These are phyloP conservation scores for Cryptococcus sp. DNA, from an alignment of 1,284 basidiomycete genomes.

Conservation along the genomic window DNA sequence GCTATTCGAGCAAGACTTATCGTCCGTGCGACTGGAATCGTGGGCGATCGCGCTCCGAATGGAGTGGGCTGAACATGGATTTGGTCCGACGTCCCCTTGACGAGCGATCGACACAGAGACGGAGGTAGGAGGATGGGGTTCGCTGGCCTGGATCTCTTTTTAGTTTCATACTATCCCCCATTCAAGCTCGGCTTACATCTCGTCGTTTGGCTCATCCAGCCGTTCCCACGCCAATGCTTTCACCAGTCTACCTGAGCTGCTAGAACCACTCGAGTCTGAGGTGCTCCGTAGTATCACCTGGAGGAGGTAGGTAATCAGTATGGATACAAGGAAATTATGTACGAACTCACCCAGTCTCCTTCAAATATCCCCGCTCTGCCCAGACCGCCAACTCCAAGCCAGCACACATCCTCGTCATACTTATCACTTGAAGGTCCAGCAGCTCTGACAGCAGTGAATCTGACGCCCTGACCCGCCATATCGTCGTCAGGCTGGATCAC, in stretches of 20 bases:
- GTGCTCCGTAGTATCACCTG: constrained; percentile 14
- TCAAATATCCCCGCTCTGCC: constrained; percentile 73
- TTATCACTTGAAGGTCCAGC: constrained; percentile 5
- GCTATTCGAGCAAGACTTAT: constrained; percentile 82
- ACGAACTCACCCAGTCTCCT: constrained; percentile 77
- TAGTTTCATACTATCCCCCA: constrained; percentile 1
- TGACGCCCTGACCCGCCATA: constrained; percentile 21
- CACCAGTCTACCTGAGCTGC: constrained; percentile 54
- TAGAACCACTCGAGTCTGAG: constrained; percentile 17
- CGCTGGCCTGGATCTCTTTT: constrained; percentile 38
- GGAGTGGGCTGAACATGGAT: constrained; percentile 47
- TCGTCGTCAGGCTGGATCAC: constrained; percentile 19
- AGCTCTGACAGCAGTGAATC: constrained; percentile 28
- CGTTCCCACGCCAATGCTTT: constrained; percentile 62
- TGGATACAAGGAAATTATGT: neutral
- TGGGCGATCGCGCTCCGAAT: constrained; percentile 56
- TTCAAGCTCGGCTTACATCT: constrained; percentile 31
- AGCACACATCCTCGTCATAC: constrained; percentile 36
- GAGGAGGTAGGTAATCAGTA: neutral
- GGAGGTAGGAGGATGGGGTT: constrained; percentile 62
- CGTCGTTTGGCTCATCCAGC: constrained; percentile 37
- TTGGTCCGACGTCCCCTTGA: constrained; percentile 5
- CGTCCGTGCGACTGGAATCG: constrained; percentile 69
- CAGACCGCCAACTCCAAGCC: constrained; percentile 60
- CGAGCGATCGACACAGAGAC: constrained; percentile 35